phyloP scores from a whole-genome alignment of 495 filamentous ascomycete species.

The Xylaria venustula region DNA sequence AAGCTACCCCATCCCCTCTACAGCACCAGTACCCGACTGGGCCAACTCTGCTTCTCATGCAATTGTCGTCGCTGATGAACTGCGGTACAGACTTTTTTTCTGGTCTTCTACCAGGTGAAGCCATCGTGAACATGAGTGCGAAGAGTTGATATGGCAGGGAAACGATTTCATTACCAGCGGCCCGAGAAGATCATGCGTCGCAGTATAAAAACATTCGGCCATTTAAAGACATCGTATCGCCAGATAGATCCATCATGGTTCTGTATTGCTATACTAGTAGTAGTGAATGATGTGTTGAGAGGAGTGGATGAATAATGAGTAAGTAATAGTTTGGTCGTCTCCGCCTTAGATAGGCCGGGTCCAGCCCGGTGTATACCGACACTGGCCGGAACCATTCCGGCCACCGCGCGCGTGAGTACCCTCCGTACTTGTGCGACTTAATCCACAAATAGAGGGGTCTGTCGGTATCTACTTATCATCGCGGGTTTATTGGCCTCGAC shows the following conservation, averaged over 20 bases:
- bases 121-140: background rate
- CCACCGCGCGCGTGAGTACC: slow-evolving; percentile 24
- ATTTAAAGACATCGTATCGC: background rate
- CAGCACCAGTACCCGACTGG: background rate
- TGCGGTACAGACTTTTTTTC: background rate
- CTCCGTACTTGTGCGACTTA: background rate
- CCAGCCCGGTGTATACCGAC: slow-evolving; percentile 20
- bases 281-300: slow-evolving; percentile 11
- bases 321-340: slow-evolving; percentile 4
- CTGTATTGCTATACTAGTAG: background rate
- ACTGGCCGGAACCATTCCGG: slow-evolving; percentile 39
- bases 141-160: background rate
- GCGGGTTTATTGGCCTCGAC: no score
- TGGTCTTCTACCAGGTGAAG: background rate
- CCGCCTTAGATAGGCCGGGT: slow-evolving; percentile 17
- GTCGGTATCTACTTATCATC: no score
- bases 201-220: background rate
- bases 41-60: background rate
- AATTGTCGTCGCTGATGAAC: background rate
- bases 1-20: background rate
- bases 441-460: background rate
- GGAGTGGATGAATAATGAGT: slow-evolving; percentile 10
- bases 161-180: background rate
- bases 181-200: background rate
- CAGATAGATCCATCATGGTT: background rate